Conservation (phyloP, 2,329 filamentous ascomycete genomes). For the Exophiala xenobiotica region DNA sequence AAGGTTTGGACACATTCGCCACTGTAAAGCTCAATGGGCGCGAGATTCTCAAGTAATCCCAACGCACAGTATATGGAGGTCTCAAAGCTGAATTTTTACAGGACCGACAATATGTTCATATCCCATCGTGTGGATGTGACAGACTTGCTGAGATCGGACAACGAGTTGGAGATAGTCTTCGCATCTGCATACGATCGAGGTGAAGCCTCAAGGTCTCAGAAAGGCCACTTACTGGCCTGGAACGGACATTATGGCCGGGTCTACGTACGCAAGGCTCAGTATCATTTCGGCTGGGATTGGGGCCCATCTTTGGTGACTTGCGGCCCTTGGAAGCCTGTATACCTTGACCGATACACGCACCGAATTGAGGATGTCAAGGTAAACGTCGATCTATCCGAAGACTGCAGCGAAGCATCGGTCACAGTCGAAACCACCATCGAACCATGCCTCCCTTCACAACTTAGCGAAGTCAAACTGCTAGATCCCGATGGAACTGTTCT, state of each 20-base stretch:
- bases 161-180: slow-evolving; percentile 49
- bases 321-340: slow-evolving; percentile 66
- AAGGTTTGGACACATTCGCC: slow-evolving; percentile 77
- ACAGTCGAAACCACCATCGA: not conserved
- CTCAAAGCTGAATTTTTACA: too few relatives aligned
- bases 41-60: slow-evolving; percentile 64
- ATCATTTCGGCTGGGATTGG: slow-evolving; percentile 71
- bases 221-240: slow-evolving; percentile 42
- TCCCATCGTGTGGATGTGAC: slow-evolving; percentile 62
- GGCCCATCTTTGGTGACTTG: slow-evolving; percentile 62
- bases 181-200: too few relatives aligned
- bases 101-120: slow-evolving; percentile 78
- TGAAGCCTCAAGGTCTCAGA: too few relatives aligned
- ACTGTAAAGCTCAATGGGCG: slow-evolving; percentile 67
- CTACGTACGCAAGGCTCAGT: slow-evolving; percentile 57
- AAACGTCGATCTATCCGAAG: not conserved
- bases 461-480: not conserved
- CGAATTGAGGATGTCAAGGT: not conserved
- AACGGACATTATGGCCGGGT: slow-evolving; percentile 26
- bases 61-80: too few relatives aligned
- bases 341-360: slow-evolving; percentile 50
- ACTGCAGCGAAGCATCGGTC: not conserved
- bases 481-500: not conserved
- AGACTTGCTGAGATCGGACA: slow-evolving; percentile 26
- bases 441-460: not conserved